Percentiles rank a stretch among this genome's conserved stretches.
Evolutionary conservation across 73 alveolate species (phyloP).

Genomic region (Stentor coeruleus): DNA sequence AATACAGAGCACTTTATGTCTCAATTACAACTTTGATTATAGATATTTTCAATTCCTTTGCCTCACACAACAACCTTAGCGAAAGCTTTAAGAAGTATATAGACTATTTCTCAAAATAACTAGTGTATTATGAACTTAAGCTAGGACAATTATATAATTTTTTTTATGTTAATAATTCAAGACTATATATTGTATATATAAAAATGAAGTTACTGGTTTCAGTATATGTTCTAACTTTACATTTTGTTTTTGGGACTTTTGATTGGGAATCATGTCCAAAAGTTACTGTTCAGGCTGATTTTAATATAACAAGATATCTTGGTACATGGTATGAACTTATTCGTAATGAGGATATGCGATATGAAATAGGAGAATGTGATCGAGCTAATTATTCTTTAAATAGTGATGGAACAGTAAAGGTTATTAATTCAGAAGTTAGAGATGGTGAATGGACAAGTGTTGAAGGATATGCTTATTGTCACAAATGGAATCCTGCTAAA

Average conservation of each 20-base stretch:
- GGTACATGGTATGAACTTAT: slow-evolving; percentile 43
- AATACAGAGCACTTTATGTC: background rate
- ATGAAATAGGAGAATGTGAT: slow-evolving; percentile 30
- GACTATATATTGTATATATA: too few species aligned
- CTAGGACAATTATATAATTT: too few species aligned
- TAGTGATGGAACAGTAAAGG: background rate
- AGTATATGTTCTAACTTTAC: background rate
- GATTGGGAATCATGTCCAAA: slow-evolving; percentile 14
- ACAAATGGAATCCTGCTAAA: slow-evolving; percentile 15
- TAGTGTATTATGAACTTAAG: too few species aligned
- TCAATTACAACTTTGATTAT: background rate
- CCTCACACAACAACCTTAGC: slow-evolving; percentile 6
- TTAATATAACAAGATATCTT: slow-evolving; percentile 16
- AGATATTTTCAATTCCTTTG: background rate
- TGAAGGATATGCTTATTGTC: background rate
- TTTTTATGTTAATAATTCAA: too few species aligned
- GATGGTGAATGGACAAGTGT: slow-evolving; percentile 20
- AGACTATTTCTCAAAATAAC: too few species aligned
- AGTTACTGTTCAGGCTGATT: background rate
- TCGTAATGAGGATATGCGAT: slow-evolving; percentile 30
- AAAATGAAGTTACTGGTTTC: background rate
- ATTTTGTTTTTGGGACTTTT: background rate
- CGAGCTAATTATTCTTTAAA: slow-evolving; percentile 33
- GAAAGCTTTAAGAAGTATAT: too few species aligned
- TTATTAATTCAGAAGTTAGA: background rate